phyloP scores from a whole-genome alignment of 768 basidiomycete genomes.

The Lentinus tigrinus region DNA sequence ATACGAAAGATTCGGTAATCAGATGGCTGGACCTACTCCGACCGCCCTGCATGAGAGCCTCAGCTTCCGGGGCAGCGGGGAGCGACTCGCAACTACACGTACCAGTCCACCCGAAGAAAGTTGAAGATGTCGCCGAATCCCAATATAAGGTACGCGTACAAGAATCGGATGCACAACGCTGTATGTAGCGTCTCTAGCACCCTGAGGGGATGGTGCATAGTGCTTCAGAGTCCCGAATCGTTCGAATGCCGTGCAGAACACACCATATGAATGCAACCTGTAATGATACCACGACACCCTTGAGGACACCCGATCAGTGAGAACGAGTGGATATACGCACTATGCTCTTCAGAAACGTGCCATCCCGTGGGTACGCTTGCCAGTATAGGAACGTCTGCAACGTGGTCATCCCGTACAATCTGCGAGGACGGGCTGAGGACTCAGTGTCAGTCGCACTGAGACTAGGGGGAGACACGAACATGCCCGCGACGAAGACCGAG shows the following conservation, averaged over 20 bases:
- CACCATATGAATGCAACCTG: background rate
- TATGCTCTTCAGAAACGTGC: background rate
- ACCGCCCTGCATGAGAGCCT: too few species aligned
- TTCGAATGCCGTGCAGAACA: background rate
- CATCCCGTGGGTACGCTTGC: conserved; percentile 3
- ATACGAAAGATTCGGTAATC: too few species aligned
- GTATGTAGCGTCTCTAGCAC: background rate
- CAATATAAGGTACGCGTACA: background rate
- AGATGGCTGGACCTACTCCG: too few species aligned
- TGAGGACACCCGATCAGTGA: too few species aligned
- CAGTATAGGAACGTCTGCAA: conserved; percentile 12
- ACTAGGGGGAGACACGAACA: background rate
- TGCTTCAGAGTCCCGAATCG: too few species aligned
- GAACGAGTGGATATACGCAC: background rate
- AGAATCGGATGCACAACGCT: background rate
- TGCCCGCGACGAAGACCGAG: conserved; percentile 10
- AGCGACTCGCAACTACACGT: background rate
- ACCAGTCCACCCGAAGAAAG: background rate
- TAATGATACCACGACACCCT: too few species aligned
- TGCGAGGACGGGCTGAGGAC: background rate
- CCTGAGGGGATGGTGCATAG: background rate
- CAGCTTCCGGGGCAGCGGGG: background rate
- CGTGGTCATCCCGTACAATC: conserved; percentile 14
- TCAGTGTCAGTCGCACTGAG: background rate
- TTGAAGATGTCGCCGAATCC: background rate